Evolutionary conservation across 2,329 filamentous ascomycete genomes (phyloP), one percentile per base, ranked within the genome.

Genomic region (Talaromyces marneffei): DNA sequence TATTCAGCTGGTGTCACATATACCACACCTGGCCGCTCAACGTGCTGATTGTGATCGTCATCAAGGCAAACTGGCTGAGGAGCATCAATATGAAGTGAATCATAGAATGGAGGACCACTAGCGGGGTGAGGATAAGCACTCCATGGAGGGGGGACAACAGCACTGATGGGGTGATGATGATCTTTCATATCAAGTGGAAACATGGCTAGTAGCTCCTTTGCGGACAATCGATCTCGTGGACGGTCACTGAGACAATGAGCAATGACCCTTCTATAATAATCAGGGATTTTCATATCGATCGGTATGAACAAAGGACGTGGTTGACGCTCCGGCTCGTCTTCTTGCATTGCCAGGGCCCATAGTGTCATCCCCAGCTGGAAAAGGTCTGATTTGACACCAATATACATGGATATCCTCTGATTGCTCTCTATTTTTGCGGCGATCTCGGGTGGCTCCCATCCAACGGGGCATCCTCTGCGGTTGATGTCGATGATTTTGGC

Each of bases 401-500:
- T 97, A 71, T 96, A 97, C 88, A 97, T 96, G 50, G 90, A 89
- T 58, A 99, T 92, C 31, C 91, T 85, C 74, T 97, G 92, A 62
- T 90, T 90, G 74, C 87, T 92, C 66, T 93, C 87, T 63, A 97
- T 91, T 60, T 97, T 85, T 5, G 85, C 84, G 16, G 87, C 88
- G 60, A 95, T 89, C 76, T 99, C 94, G 4, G 94, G 94, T 2
- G 94, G 92, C 67, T 99, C 94, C 94, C 94, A 99, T 25, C 93
- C 93, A 4, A 97, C 90, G 0, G 94, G 94, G 69, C 94, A 99
- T n/a, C 94, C 94, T 68, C 94, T 84, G 60, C 94, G 85, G 77
- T 99, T 99, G 78, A 99, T 97, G 75, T 99, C 94, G 71, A 99
- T 99, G 66, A 99, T 97, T 70, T 95, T 93, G 8, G 93, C 94